phyloP scores from a whole-genome alignment of 1,139 yeast genomes.

The Scheffersomyces lignicola region DNA sequence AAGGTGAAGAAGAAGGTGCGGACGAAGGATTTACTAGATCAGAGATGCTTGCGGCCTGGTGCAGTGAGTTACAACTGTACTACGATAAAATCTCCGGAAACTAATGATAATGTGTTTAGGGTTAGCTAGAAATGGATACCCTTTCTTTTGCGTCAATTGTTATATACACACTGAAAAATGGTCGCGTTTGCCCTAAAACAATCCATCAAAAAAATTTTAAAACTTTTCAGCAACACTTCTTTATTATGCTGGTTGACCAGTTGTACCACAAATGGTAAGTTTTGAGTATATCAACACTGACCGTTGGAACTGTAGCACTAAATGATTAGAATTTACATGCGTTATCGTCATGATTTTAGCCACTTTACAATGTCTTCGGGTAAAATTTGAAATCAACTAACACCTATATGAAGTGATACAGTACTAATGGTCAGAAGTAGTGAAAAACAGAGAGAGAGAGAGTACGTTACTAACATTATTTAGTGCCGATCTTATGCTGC shows the following conservation, averaged over 20 bases:
- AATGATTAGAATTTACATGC: constrained; percentile 33
- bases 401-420: constrained; percentile 34
- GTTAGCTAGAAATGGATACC: constrained; percentile 1
- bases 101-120: constrained; percentile 1
- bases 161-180: too few relatives aligned
- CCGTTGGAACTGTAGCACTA: constrained; percentile 4
- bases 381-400: constrained; percentile 41
- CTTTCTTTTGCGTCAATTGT: too few relatives aligned
- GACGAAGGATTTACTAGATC: constrained; percentile 2
- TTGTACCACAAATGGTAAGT: constrained; percentile 3
- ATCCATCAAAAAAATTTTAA: too few relatives aligned
- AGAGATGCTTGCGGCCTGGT: constrained; percentile 5
- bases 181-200: too few relatives aligned
- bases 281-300: too few relatives aligned
- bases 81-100: constrained; percentile 1
- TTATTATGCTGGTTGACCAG: too few relatives aligned
- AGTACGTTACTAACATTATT: too few relatives aligned
- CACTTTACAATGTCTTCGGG: constrained; percentile 32
- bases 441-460: too few relatives aligned
- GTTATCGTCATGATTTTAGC: constrained; percentile 46
- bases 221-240: too few relatives aligned
- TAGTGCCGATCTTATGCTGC: too few relatives aligned
- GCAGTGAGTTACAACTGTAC: constrained; percentile 4
- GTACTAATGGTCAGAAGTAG: too few relatives aligned
- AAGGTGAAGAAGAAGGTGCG: constrained; percentile 6